Percentiles rank a stretch among this genome's conserved stretches.
These are phyloP conservation scores for Silene uniflora DNA, from an alignment of 148 eudicot genomes.

Conservation along the genomic window DNA sequence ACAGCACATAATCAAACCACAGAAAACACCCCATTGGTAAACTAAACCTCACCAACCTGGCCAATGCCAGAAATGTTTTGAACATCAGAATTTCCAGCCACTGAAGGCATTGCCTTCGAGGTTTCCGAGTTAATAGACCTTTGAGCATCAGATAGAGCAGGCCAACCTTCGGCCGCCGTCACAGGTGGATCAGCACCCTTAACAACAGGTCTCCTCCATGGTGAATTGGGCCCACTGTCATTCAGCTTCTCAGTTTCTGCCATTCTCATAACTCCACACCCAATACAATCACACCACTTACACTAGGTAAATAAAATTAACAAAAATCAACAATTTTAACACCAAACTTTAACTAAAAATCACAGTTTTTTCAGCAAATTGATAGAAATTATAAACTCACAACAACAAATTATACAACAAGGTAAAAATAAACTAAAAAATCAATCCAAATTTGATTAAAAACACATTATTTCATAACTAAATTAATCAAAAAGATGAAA, in stretches of 20 bases:
- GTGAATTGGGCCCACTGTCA: slow-evolving; percentile 47
- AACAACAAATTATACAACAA: background rate
- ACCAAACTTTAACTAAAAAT: background rate
- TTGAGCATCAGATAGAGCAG: slow-evolving; percentile 63
- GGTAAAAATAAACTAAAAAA: too few species aligned
- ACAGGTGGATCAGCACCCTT: slow-evolving; percentile 32
- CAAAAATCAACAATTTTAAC: background rate
- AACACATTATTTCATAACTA: too few species aligned
- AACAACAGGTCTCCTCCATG: slow-evolving; percentile 58
- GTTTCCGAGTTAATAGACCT: slow-evolving; percentile 32
- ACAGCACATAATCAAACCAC: background rate
- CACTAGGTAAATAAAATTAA: background rate
- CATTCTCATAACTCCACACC: slow-evolving; percentile 37
- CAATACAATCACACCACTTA: background rate
- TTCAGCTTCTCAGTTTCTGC: slow-evolving; percentile 51
- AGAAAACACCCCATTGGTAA: background rate
- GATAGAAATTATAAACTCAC: background rate
- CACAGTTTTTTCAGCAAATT: background rate
- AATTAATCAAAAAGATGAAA: background rate
- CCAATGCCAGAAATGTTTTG: slow-evolving; percentile 21
- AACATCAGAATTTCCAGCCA: slow-evolving; percentile 21
- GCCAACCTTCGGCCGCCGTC: slow-evolving; percentile 62
- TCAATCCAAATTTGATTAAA: too few species aligned
- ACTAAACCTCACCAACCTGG: slow-evolving; percentile 26
- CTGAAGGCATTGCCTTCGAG: slow-evolving; percentile 8